Evolutionary conservation across 768 basidiomycete genomes (phyloP), one percentile per base, ranked within the genome.

Genomic region (Dioszegia aurantiaca): DNA sequence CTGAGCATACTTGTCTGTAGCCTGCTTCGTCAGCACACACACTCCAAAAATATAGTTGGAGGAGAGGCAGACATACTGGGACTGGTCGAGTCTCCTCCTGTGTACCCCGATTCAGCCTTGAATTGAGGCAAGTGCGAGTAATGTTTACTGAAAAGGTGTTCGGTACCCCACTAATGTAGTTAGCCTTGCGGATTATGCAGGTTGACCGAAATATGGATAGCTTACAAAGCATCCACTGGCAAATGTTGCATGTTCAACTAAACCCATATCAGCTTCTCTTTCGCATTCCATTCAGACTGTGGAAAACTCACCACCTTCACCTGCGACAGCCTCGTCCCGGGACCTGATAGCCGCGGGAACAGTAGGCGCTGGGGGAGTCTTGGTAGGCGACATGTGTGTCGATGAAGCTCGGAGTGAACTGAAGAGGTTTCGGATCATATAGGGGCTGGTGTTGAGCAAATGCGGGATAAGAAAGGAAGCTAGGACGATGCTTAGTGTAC

Each of bases 1-100:
- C 93, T 2, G 80, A 74, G 75, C 93, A 93, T 24, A 98, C 92
- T 28, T 83, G 78, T 31, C 78, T 76, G 74, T 97, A 97, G 51
- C 77, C 69, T 72, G 36, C 12, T 19, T 37, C 17, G 27, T 37
- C 17, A 43, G 56, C 16, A 10, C 14, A 16, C 4, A 26, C n/a
- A n/a, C 39, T n/a, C 33, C 23, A 21, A 19, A 1, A 5, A n/a
- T 36, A 36, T 11, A 36, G 33, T n/a, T n/a, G n/a, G n/a, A n/a
- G 27, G 14, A 10, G 6, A 30, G 45, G 23, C 16, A 39, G 11
- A 52, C 74, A 56, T 40, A 76, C 72, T 55, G 26, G 74, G 74
- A 30, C 63, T 67, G 33, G 46, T 59, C 16, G 58, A 41, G 33
- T 73, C 58, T 3, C 75, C 75, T 33, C 75, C 75, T 1, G 70